Base-by-base conservation (phyloP, 371 early-diverging fungal species). In the Furculomyces boomerangus region DNA sequence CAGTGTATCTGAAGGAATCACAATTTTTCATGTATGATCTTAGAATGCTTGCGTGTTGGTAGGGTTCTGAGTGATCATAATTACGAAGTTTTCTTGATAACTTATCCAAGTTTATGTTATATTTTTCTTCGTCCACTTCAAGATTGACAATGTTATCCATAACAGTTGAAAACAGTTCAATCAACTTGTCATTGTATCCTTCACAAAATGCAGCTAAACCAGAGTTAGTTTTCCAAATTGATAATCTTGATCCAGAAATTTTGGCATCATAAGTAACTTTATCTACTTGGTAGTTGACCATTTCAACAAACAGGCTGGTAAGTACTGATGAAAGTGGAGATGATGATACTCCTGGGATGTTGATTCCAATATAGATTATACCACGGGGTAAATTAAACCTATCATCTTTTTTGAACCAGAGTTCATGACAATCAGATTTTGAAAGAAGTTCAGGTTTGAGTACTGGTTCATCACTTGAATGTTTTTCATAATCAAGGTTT, bases 381-480 rank as follows among this genome's bases (percentile, higher is more conserved):
- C 64, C 67, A 25, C 63, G 59, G 13, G 70, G 59, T 24, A 72
- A 50, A 30, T 57, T 80, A 61, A 90, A 95, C 1, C 77, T 80
- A 62, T 93, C 91, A 60, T 93, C 93, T 62, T 84, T 85, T 71
- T 92, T 90, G 66, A 87, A 80, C 95, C 95, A 95, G 58, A 93
- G 57, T 29, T 90, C 78, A 24, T 55, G 26, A 8, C 48, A 56
- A 2, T 52, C 58, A n/a, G 54, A 45, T 39, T 50, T 53, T 26
- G 71, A 60, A 14, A 78, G 53, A 26, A 77, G 69, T 20, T 76
- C 75, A 20, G 90, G 85, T 45, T 65, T 65, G 43, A 86, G 71
- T 41, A 84, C 51, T 1, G 60, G 57, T 28, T 45, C 66, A 16
- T 66, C 55, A 20, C 82, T 70, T 53, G 37, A 50, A 22, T 51